phyloP scores from a whole-genome alignment of 2,329 filamentous ascomycete species.

The Trichophyton benhamiae region DNA sequence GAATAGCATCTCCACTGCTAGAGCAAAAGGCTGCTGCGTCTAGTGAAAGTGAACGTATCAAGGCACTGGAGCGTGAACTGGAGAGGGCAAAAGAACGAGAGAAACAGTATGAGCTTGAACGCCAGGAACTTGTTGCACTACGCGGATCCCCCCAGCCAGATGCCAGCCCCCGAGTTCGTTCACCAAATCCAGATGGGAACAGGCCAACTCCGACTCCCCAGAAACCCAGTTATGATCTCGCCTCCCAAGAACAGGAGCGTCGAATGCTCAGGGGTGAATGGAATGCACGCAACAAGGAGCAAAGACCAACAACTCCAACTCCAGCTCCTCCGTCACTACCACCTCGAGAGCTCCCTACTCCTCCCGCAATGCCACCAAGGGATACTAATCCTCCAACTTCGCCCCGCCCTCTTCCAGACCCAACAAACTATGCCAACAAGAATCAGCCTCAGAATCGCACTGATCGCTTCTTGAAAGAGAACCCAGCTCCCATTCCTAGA shows the following conservation, averaged over 20 bases:
- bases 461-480: constrained; percentile 44
- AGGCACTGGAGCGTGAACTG: constrained; percentile 64
- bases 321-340: constrained; percentile 14
- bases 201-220: constrained; percentile 18
- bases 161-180: background rate
- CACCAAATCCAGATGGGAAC: background rate
- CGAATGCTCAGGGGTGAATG: constrained; percentile 47
- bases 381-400: constrained; percentile 13
- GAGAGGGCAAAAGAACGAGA: constrained; percentile 57
- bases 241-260: constrained; percentile 49
- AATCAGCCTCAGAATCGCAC: constrained; percentile 31
- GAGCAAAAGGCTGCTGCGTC: constrained; percentile 30
- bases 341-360: constrained; percentile 17
- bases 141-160: constrained; percentile 6
- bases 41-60: constrained; percentile 54
- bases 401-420: constrained; percentile 38
- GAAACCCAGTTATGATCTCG: constrained; percentile 41
- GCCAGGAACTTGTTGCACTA: constrained; percentile 37
- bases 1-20: constrained; percentile 26
- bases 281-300: constrained; percentile 30
- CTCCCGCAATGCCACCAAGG: constrained; percentile 12
- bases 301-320: constrained; percentile 9
- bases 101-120: constrained; percentile 49
- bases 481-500: constrained; percentile 37
- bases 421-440: constrained; percentile 26